Evolutionary conservation across 352 stramenopile species (phyloP).

Genomic region (Pythium phragmiticola): DNA sequence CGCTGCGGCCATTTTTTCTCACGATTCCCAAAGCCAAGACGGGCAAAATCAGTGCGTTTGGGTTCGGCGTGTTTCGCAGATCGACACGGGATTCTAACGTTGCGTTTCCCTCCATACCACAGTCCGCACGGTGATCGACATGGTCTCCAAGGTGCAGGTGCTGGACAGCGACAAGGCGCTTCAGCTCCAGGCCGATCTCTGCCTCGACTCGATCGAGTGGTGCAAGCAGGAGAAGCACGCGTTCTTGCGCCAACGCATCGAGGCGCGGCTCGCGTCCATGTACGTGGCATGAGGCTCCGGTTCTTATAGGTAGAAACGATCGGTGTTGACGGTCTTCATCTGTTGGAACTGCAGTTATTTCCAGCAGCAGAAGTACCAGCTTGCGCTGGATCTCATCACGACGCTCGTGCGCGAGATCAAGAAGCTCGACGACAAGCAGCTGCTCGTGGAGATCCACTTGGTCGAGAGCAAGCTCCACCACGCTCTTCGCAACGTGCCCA

Average conservation of each 20-base stretch:
- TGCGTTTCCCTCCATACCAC: not conserved
- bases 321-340: not conserved
- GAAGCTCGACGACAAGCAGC: slow-evolving; percentile 99
- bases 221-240: slow-evolving; percentile 93
- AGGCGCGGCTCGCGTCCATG: slow-evolving; percentile 93
- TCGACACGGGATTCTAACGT: not conserved
- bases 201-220: slow-evolving; percentile 94
- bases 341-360: slow-evolving; percentile 56
- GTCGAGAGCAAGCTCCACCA: slow-evolving; percentile 98
- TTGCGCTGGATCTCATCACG: slow-evolving; percentile 93
- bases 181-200: slow-evolving; percentile 94
- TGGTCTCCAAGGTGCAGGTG: slow-evolving; percentile 91
- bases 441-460: slow-evolving; percentile 98
- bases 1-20: slow-evolving; percentile 92
- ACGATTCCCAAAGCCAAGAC: slow-evolving; percentile 97
- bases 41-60: slow-evolving; percentile 93
- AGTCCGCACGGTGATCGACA: slow-evolving; percentile 98
- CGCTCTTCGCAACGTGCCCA: slow-evolving; percentile 96
- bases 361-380: slow-evolving; percentile 89
- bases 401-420: slow-evolving; percentile 96
- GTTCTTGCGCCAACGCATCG: slow-evolving; percentile 98
- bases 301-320: not conserved
- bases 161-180: slow-evolving; percentile 90
- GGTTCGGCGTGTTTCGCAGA: not conserved
- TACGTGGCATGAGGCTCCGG: slow-evolving; percentile 19